Conservation (phyloP, 2,329 filamentous ascomycete species). For the Monosporascus sp. region DNA sequence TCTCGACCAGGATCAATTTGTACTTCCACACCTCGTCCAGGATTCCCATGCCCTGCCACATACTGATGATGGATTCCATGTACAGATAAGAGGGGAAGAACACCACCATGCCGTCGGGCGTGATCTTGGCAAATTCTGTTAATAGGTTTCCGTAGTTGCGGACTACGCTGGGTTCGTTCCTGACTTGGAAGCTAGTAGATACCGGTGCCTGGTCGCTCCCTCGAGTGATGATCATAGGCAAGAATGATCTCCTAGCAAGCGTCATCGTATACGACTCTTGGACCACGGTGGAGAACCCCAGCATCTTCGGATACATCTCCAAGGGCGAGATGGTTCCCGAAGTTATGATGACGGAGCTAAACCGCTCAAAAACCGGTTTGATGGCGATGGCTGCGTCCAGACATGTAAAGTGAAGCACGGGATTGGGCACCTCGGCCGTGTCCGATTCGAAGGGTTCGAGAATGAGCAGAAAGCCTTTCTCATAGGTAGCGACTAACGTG, state of each 20-base stretch:
- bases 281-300: slow-evolving; percentile 85
- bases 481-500: slow-evolving; percentile 91
- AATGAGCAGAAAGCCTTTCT: slow-evolving; percentile 92
- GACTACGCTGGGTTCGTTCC: slow-evolving; percentile 94
- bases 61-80: slow-evolving; percentile 98
- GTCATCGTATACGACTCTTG: slow-evolving; percentile 99
- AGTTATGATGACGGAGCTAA: slow-evolving; percentile 97
- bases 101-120: slow-evolving; percentile 95
- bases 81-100: slow-evolving; percentile 99
- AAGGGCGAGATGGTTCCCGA: slow-evolving; percentile 94
- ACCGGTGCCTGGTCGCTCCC: slow-evolving; percentile 92
- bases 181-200: slow-evolving; percentile 89
- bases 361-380: slow-evolving; percentile 93
- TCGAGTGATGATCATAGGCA: slow-evolving; percentile 95
- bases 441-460: slow-evolving; percentile 97
- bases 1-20: slow-evolving; percentile 96
- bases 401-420: slow-evolving; percentile 94
- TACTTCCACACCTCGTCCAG: slow-evolving; percentile 98
- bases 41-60: slow-evolving; percentile 99
- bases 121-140: slow-evolving; percentile 92
- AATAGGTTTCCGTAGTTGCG: slow-evolving; percentile 92
- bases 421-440: slow-evolving; percentile 90
- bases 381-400: slow-evolving; percentile 97
- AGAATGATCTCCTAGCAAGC: slow-evolving; percentile 84
- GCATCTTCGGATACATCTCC: slow-evolving; percentile 99